Evolutionary conservation across 345 rosid genomes (phyloP).

Genomic region (Rhodamnia argentea): DNA sequence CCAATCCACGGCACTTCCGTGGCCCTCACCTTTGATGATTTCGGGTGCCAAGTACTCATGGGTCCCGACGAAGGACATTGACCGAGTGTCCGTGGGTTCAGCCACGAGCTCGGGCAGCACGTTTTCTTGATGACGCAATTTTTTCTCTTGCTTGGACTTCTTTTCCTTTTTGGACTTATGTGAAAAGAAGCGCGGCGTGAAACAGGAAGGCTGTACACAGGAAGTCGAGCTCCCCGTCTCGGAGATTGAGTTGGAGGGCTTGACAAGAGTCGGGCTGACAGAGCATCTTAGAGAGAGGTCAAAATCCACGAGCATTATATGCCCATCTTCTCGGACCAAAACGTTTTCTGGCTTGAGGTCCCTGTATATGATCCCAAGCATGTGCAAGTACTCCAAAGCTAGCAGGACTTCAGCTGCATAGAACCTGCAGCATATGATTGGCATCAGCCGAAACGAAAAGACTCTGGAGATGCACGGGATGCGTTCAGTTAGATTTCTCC

Average conservation of each 20-base stretch:
- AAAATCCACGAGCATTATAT: constrained; percentile 76
- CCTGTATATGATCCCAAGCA: constrained; percentile 83
- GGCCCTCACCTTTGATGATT: constrained; percentile 81
- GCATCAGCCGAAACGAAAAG: background rate
- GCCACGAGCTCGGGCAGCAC: constrained; percentile 79
- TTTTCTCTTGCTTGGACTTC: constrained; percentile 16
- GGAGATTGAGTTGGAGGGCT: constrained; percentile 21
- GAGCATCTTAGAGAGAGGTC: constrained; percentile 72
- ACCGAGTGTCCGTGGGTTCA: constrained; percentile 71
- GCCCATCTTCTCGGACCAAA: constrained; percentile 71
- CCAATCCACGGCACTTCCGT: constrained; percentile 90
- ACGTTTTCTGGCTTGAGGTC: constrained; percentile 88
- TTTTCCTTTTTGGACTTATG: constrained; percentile 26
- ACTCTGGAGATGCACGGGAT: background rate
- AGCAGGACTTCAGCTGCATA: constrained; percentile 85
- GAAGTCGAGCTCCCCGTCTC: constrained; percentile 30
- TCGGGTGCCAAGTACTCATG: constrained; percentile 92
- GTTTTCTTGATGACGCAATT: constrained; percentile 27
- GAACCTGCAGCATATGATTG: constrained; percentile 28
- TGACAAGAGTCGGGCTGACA: constrained; percentile 51
- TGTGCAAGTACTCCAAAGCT: constrained; percentile 79
- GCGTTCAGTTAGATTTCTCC: background rate
- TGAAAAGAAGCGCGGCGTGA: constrained; percentile 41
- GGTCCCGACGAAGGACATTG: constrained; percentile 87
- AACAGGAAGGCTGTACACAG: constrained; percentile 53